Conservation (phyloP, 140 eudicot genomes). For the Bidens hawaiensis region DNA sequence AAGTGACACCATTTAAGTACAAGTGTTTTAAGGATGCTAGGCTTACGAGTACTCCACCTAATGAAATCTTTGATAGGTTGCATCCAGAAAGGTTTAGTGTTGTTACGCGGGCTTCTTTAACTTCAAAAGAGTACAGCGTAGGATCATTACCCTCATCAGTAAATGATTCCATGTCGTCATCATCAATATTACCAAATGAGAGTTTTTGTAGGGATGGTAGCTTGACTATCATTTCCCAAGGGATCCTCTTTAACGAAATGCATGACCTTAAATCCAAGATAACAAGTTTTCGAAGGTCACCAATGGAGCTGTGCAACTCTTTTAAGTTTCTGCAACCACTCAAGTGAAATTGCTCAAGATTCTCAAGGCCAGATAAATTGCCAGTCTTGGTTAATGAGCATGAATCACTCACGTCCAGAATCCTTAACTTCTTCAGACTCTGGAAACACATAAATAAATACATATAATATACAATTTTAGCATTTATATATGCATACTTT, state of each 20-base stretch:
- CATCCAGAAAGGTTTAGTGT: neutral
- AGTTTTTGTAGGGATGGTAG: conserved; percentile 12
- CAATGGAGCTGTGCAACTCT: conserved; percentile 16
- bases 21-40: neutral
- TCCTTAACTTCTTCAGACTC: conserved; percentile 11
- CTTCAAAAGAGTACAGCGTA: neutral
- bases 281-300: conserved; percentile 5
- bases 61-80: conserved; percentile 11
- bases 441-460: neutral
- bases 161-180: neutral
- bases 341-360: conserved; percentile 8
- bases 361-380: conserved; percentile 4
- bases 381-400: neutral
- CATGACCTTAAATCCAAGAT: neutral
- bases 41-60: neutral
- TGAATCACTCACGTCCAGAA: neutral
- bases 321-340: neutral
- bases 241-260: neutral
- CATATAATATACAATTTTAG: neutral
- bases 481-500: too few species aligned
- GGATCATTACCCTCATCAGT: neutral
- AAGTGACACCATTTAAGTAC: too few species aligned
- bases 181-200: neutral
- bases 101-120: neutral
- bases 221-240: conserved; percentile 16